These are phyloP conservation scores for Helicocarpus griseus DNA, from an alignment of 2,329 filamentous ascomycete species.

Conservation along the genomic window DNA sequence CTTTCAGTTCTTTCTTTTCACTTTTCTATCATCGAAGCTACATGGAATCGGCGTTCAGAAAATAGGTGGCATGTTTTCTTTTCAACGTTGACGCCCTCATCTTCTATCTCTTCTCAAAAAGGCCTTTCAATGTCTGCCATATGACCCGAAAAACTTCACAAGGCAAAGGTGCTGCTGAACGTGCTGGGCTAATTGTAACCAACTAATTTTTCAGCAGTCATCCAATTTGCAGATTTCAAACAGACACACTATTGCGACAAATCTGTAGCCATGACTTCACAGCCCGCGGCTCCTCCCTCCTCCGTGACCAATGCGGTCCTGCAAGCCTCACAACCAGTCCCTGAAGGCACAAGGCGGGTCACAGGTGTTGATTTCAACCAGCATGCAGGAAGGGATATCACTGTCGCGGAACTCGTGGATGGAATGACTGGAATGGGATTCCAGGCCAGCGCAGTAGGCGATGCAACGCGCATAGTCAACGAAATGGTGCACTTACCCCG, in stretches of 20 bases:
- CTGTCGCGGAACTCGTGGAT: conserved; percentile 71
- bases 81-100: too few species aligned
- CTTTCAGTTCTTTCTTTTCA: too few species aligned
- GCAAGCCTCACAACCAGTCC: conserved; percentile 72
- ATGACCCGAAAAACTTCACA: too few species aligned
- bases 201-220: neutral
- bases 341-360: conserved; percentile 68
- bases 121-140: too few species aligned
- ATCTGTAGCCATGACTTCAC: conserved; percentile 5
- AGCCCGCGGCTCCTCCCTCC: conserved; percentile 42
- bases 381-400: conserved; percentile 60
- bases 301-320: conserved; percentile 72
- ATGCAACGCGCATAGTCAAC: conserved; percentile 86
- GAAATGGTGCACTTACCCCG: conserved; percentile 60
- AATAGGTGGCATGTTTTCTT: neutral
- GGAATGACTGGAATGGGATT: conserved; percentile 83
- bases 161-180: too few species aligned
- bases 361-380: conserved; percentile 88
- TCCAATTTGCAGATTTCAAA: neutral
- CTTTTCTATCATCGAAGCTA: too few species aligned
- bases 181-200: neutral
- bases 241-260: neutral
- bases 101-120: too few species aligned
- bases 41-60: neutral
- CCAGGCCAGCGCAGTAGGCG: conserved; percentile 69